A percentile compares a stretch with the other conserved stretches of the same genome.
phyloP scores from a whole-genome alignment of 2,329 filamentous ascomycete genomes.

The Colletotrichum chrysophilum region DNA sequence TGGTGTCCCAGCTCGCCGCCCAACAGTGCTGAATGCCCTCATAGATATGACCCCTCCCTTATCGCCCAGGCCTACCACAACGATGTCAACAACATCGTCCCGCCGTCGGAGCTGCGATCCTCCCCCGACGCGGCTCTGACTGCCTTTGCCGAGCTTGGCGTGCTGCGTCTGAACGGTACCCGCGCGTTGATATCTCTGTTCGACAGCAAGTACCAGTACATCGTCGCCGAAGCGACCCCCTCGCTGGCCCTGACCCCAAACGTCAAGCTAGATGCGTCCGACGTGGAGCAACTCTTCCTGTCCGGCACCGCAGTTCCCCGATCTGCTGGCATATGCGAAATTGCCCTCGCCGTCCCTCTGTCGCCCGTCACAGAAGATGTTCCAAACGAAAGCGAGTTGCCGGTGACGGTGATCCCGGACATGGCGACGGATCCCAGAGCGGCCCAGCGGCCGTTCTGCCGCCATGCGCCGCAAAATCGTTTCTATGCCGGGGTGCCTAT shows the following conservation, averaged over 20 bases:
- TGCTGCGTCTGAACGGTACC: slow-evolving; percentile 38
- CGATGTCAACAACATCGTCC: slow-evolving; percentile 20
- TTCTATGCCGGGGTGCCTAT: slow-evolving; percentile 50
- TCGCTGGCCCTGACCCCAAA: slow-evolving; percentile 38
- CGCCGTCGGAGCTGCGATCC: slow-evolving; percentile 27
- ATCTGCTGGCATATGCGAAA: slow-evolving; percentile 31
- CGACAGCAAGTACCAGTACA: slow-evolving; percentile 50
- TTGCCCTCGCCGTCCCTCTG: slow-evolving; percentile 20
- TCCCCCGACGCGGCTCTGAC: slow-evolving; percentile 46
- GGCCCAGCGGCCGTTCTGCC: slow-evolving; percentile 21
- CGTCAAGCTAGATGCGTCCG: background rate
- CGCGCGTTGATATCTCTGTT: slow-evolving; percentile 57
- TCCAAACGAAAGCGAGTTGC: slow-evolving; percentile 22
- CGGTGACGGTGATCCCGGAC: slow-evolving; percentile 38
- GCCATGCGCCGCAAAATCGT: slow-evolving; percentile 17
- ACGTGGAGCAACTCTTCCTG: slow-evolving; percentile 23
- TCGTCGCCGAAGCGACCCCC: slow-evolving; percentile 57
- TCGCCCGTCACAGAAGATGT: fast-evolving
- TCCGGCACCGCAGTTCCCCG: slow-evolving; percentile 34
- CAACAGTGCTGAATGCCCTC: background rate
- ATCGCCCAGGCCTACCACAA: slow-evolving; percentile 22
- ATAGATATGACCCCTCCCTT: slow-evolving; percentile 16
- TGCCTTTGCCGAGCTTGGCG: slow-evolving; percentile 54
- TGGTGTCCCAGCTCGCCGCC: background rate
- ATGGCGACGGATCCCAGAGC: slow-evolving; percentile 32